Evolutionary conservation across 1,284 basidiomycete genomes (phyloP), one percentile per base, ranked within the genome.

Genomic region (Cystobasidiaceae sp.): DNA sequence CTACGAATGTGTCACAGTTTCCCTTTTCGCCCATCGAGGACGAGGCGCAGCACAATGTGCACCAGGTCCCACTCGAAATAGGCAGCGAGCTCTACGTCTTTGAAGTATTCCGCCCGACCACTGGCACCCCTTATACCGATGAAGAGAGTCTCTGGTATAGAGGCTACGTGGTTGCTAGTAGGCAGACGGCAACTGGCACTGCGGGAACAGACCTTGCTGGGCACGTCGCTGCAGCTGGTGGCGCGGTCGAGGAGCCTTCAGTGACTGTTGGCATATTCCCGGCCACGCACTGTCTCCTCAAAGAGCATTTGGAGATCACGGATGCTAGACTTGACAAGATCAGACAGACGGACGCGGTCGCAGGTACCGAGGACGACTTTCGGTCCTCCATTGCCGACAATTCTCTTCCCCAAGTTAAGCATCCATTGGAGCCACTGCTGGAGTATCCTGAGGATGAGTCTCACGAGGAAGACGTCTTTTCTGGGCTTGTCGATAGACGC

Each of bases 51-150:
- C 41, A 44, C 21, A 49, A 63, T 37, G 28, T 32, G 8, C 27
- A 33, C 28, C 59, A 79, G 72, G 75, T 78, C 43, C 70, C 75
- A 2, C 74, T 80, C 50, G 80, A 82, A 67, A 75, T 97, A 23
- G 94, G 94, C 55, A 93, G 97, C 76, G 93, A 97, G 76, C 86
- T 97, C 39, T 97, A 97, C 79, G 91, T 92, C 25, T 94, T 96
- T 74, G 92, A 96, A 78, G 60, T 68, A 11, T 72, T 67, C 48
- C 46, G 54, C 7, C 62, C 68, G 1, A 30, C 54, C n/a, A 44
- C 23, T 2, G 44, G 49, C 4, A 34, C 46, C 17, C 28, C 61
- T 5, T 60, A 58, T 34, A 39, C 52, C 23, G 57, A 60, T 23
- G 60, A 69, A 44, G 67, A 52, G 25, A 45, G 37, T 19, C 71